Evolutionary conservation across 2,329 filamentous ascomycete genomes (phyloP), one percentile per base, ranked within the genome.

Genomic region (Verticillium albo-atrum): DNA sequence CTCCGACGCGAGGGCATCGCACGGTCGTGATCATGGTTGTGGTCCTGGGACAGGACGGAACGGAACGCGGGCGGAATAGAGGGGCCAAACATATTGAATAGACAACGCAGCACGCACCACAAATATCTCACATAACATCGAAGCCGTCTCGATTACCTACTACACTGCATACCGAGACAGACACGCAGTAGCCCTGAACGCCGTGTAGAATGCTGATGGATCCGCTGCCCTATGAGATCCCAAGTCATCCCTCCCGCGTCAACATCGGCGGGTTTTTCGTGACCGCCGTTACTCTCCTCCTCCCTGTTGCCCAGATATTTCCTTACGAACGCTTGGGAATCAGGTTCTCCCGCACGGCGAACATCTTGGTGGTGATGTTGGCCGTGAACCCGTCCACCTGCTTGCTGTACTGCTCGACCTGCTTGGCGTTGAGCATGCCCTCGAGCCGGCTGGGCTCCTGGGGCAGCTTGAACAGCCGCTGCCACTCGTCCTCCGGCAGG

Each of bases 321-420:
- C 54, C 55, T 53, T 62, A 60, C 25, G 60, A 61, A 53, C 73
- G 79, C 77, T 86, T 83, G 53, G 85, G 84, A 69, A 87, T 72
- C 66, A 89, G 74, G 74, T 86, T 88, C 66, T 86, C 85, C 72
- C 93, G 89, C 62, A 97, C 91, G 42, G 93, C 93, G 75, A 99
- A 99, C 94, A 99, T 97, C 87, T 99, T 99, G 66, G 91, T 88
- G 64, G 87, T 96, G 67, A 96, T 90, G 65, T 88, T 89, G 59
- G 95, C 92, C 54, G 94, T 94, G 77, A 98, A 98, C 42, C 92
- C 92, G 76, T 99, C 95, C 60, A 98, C 90, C 81, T 98, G 95
- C 79, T 92, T 89, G 71, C 93, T 91, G 79, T 98, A 99, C 80
- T 98, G 94, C 79, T 98, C 93, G 58, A 97, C 92, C 80, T 99